Base-by-base conservation (phyloP, 2,329 filamentous ascomycete genomes). In the Pseudogymnoascus sp. region DNA sequence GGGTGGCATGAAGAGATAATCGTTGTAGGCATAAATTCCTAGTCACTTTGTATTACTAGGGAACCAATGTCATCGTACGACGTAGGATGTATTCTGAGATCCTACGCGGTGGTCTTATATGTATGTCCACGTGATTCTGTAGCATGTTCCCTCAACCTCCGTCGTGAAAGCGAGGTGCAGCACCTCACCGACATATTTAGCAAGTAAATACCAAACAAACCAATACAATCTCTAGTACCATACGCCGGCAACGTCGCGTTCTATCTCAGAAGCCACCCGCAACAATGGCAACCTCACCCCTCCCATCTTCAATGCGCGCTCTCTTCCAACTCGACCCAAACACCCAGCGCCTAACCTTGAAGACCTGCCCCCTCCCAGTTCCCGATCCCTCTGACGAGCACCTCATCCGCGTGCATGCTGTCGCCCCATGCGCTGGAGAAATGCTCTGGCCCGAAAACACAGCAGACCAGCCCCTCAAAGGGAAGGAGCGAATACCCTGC, bases 381-480 rank as follows among this genome's bases (percentile, higher is more conserved):
- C 70, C 65, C 43, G 66, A 65, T 19, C 67, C 60, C 28, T 53
- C 65, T 41, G 40, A 43, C 24, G 72, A 76, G 63, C 73, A 79
- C 66, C 72, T 79, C 19, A 74, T 81, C 70, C 72, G 72, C 53
- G 72, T 76, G 4, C 72, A 76, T 60, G 68, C 75, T 59, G 72
- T 72, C 35, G 74, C 77, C 6, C 72, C 78, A 12, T 78, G 75
- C 41, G 71, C 74, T 2, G 74, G 75, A 12, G 79, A 81, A 65
- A 74, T 81, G 10, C 70, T 72, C 66, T 81, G 78, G 79, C 72
- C 76, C 1, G 71, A 71, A 40, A 68, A 72, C 22, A 71, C 73
- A 59, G 61, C 71, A 10, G 61, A 64, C 2, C 64, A 68, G 2
- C 67, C 66, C 1, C 68, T 62, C 1, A 53, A 71, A 26, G 38